Conservation (phyloP, 108 stramenopile genomes). For the Stephanodiscus triporus region DNA sequence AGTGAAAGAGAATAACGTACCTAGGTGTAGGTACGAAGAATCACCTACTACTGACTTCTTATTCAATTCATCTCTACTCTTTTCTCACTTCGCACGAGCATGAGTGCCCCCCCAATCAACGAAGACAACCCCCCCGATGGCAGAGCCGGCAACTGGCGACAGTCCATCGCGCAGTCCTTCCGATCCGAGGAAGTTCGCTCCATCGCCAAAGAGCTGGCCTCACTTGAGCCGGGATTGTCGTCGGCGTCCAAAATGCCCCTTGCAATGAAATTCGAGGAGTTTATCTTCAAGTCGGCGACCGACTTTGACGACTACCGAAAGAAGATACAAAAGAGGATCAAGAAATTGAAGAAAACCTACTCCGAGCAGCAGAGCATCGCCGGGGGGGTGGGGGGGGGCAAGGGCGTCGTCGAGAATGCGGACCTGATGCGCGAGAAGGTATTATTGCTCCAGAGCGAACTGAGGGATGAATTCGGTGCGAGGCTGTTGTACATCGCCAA, state of each 20-base stretch:
- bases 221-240: slow-evolving; percentile 74
- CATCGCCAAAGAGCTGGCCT: slow-evolving; percentile 77
- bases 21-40: too few relatives aligned
- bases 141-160: slow-evolving; percentile 58
- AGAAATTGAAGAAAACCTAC: slow-evolving; percentile 76
- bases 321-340: slow-evolving; percentile 69
- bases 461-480: slow-evolving; percentile 61
- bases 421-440: slow-evolving; percentile 40
- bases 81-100: too few relatives aligned
- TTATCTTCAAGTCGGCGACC: slow-evolving; percentile 66
- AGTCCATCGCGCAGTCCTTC: slow-evolving; percentile 64
- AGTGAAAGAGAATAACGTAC: too few relatives aligned
- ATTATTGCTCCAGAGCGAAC: slow-evolving; percentile 33
- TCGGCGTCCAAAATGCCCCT: slow-evolving; percentile 72
- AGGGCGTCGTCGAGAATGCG: slow-evolving; percentile 15
- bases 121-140: background rate
- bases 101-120: background rate
- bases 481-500: slow-evolving; percentile 61
- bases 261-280: slow-evolving; percentile 81
- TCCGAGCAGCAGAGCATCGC: slow-evolving; percentile 36
- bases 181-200: slow-evolving; percentile 74
- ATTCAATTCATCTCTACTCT: too few relatives aligned
- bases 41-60: too few relatives aligned
- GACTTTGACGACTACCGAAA: slow-evolving; percentile 75
- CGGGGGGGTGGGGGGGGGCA: slow-evolving; percentile 10